These are phyloP conservation scores for Clonostachys byssicola DNA, from an alignment of 2,329 filamentous ascomycete species.

Conservation along the genomic window DNA sequence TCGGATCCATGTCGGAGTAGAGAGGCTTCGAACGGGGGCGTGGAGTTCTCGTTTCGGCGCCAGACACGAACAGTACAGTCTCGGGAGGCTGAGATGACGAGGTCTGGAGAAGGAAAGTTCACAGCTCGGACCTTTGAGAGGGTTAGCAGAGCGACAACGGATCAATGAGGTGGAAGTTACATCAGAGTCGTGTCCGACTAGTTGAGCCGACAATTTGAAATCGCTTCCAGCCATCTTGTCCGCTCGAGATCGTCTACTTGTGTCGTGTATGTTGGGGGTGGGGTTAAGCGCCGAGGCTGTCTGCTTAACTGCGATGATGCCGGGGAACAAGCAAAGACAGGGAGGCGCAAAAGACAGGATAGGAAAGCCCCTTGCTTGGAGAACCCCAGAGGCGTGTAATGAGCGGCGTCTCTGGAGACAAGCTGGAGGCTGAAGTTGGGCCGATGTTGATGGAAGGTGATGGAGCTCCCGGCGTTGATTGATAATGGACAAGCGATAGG, in stretches of 20 bases:
- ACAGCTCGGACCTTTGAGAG: slow-evolving; percentile 74
- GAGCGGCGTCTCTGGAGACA: too few relatives aligned
- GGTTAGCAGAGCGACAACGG: neutral
- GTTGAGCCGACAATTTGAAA: slow-evolving; percentile 89
- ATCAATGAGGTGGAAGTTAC: slow-evolving; percentile 45
- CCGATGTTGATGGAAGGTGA: too few relatives aligned
- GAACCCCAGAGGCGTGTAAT: too few relatives aligned
- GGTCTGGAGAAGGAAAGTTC: slow-evolving; percentile 67
- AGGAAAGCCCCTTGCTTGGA: too few relatives aligned
- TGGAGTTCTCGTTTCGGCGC: slow-evolving; percentile 62
- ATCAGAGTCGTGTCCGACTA: slow-evolving; percentile 89
- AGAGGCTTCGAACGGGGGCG: slow-evolving; percentile 71
- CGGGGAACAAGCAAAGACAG: neutral
- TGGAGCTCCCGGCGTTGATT: too few relatives aligned
- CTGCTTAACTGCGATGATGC: neutral
- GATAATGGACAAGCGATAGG: too few relatives aligned
- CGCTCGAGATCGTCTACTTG: neutral
- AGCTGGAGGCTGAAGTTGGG: too few relatives aligned
- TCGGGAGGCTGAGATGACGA: slow-evolving; percentile 80
- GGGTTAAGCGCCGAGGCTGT: neutral
- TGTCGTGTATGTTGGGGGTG: neutral
- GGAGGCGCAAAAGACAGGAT: neutral
- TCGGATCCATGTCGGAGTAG: slow-evolving; percentile 76
- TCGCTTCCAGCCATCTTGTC: slow-evolving; percentile 42
- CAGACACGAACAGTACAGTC: slow-evolving; percentile 88